phyloP scores from a whole-genome alignment of 202 grass and related monocot genomes.

The Digitaria exilis region DNA sequence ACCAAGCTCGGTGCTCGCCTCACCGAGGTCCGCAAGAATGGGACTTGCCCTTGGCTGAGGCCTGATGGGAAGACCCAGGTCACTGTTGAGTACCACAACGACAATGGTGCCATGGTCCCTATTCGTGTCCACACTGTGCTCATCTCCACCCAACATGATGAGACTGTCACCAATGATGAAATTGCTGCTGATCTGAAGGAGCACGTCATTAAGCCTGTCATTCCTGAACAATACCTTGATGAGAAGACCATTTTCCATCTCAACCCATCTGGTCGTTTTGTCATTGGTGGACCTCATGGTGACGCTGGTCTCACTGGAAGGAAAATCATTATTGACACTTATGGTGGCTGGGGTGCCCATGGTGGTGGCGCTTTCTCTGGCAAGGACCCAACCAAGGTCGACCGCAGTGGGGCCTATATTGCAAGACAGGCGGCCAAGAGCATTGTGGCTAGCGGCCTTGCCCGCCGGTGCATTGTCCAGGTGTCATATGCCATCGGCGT shows the following conservation, averaged over 20 bases:
- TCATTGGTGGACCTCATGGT: conserved; percentile 83
- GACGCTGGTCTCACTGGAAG: conserved; percentile 74
- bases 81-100: conserved; percentile 78
- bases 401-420: conserved; percentile 65
- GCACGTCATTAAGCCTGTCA: conserved; percentile 79
- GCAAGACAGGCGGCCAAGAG: conserved; percentile 67
- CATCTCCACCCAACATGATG: conserved; percentile 85
- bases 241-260: conserved; percentile 97
- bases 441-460: conserved; percentile 61
- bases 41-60: conserved; percentile 68
- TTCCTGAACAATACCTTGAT: conserved; percentile 74
- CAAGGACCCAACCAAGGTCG: conserved; percentile 83
- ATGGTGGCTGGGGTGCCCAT: conserved; percentile 76
- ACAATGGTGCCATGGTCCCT: conserved; percentile 78
- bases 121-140: conserved; percentile 78
- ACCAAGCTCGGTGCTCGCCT: conserved; percentile 80
- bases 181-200: conserved; percentile 77
- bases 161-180: conserved; percentile 85
- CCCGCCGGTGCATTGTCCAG: conserved; percentile 66
- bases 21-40: conserved; percentile 78
- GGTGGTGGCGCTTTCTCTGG: conserved; percentile 73
- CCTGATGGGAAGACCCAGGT: conserved; percentile 95
- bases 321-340: conserved; percentile 79
- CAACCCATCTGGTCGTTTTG: conserved; percentile 76
- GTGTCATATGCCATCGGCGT: conserved; percentile 73